Conservation (phyloP, 139 green algal genomes). For the Chlorella sorokiniana region DNA sequence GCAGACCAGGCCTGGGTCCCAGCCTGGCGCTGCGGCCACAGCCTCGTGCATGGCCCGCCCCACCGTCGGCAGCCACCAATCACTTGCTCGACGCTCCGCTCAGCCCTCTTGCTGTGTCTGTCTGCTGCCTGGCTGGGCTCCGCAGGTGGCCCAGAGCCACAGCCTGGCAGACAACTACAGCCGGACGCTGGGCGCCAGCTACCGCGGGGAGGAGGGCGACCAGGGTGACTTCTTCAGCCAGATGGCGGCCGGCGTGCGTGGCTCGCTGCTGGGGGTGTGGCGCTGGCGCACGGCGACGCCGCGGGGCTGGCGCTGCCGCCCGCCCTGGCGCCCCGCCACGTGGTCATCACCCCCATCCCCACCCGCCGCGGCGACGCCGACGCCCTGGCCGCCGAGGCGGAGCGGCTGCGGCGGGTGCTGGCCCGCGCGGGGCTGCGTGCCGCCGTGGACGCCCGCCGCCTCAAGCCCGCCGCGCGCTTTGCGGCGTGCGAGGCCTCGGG, state of each 20-base stretch:
- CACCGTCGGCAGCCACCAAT: too few relatives aligned
- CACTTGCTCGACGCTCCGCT: too few relatives aligned
- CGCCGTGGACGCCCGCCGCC: constrained; percentile 78
- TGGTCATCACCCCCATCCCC: constrained; percentile 61
- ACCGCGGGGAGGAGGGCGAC: background rate
- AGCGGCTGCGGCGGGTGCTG: constrained; percentile 15
- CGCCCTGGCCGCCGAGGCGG: constrained; percentile 3
- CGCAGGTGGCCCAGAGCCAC: constrained; percentile 19
- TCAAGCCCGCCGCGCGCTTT: constrained; percentile 88
- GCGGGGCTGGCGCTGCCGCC: constrained; percentile 88
- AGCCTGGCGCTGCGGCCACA: too few relatives aligned
- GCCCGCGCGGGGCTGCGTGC: constrained; percentile 73
- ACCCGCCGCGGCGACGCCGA: constrained; percentile 4
- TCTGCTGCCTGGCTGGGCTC: too few relatives aligned
- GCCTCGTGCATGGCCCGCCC: too few relatives aligned
- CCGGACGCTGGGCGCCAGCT: background rate
- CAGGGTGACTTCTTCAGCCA: background rate
- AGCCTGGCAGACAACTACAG: constrained; percentile 33
- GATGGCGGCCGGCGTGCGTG: constrained; percentile 22
- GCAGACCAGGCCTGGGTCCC: too few relatives aligned
- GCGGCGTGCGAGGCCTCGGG: constrained; percentile 90
- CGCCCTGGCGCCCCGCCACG: constrained; percentile 87
- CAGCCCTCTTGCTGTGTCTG: too few relatives aligned
- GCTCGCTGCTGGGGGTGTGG: constrained; percentile 90
- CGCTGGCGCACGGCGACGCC: constrained; percentile 97